Base-by-base conservation (phyloP, 805 yeast genomes). In the Scheffersomyces amazonensis region DNA sequence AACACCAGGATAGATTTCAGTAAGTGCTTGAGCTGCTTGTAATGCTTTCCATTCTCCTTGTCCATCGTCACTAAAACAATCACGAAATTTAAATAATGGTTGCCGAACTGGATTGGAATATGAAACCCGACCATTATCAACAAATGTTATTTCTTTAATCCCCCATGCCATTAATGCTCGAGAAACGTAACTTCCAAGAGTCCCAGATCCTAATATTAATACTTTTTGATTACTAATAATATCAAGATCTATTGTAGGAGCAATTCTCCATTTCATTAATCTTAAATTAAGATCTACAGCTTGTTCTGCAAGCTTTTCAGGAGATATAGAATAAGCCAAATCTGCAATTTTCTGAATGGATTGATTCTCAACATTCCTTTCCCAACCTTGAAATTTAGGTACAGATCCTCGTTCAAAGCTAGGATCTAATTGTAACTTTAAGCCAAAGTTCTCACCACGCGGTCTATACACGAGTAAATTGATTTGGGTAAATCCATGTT, bases 41-140 rank as follows among this genome's bases (percentile, higher is more conserved):
- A 57, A 58, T 0, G 98, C 96, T 55, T 93, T 93, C n/a, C 67
- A 66, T 28, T 70, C 70, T 1, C 96, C 96, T 40, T 55, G 62
- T n/a, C 69, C 66, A n/a, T 48, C 44, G 12, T 85, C 88, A 40
- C 76, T 69, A 18, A 80, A 69, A 53, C 93, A 84, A 62, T 93
- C 97, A n/a, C 75, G 74, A 60, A 87, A 91, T 16, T 71, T 74
- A 60, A 80, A 93, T 16, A 93, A 61, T 0, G 98, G 91, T 51
- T 93, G 99, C 36, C 99, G 71, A 0, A 93, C 99, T 0, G 99
- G 99, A 51, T 93, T 93, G 8, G 96, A 87, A 60, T 81, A 88
- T 3, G 97, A 88, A 0, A 95, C 88, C 17, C 75, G 69, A 2
- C 97, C 95, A 57, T 78, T 87, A 58, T 93, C 99, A 2, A 93